Base-by-base conservation (phyloP, 495 filamentous ascomycete species). In the Podospora pseudocomata region DNA sequence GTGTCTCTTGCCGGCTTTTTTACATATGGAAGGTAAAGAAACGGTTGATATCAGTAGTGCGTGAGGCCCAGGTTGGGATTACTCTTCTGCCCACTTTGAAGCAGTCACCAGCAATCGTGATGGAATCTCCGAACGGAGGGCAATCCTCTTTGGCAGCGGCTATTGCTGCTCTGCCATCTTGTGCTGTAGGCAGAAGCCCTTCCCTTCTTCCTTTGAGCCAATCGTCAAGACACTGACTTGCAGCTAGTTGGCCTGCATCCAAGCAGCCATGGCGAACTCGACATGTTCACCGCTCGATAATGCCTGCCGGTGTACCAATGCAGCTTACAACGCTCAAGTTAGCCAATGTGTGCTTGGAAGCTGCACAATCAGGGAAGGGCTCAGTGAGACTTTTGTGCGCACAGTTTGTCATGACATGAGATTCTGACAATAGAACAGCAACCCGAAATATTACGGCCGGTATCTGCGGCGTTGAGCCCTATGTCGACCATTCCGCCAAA, bases 401-500 rank as follows among this genome's bases (percentile, higher is more conserved):
- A 20, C 16, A 23, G 1, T 28, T 4, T 28, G 6, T 15, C 0
- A 11, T 60, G 20, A 15, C 26, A 26, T 1, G 23, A 23, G 23
- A 23, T 60, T 5, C 20, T 57, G 55, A 23, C 20, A n/a, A 7
- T 57, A 5, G 0, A 57, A 57, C 55, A 60, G 58, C 58, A 27
- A 60, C 58, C 23, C 16, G 58, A 15, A 60, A 60, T 28, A 20
- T 60, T 27, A 60, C 58, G 5, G 13, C 58, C 13, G 26, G 13
- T 28, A 27, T 27, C 16, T 60, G 58, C 3, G 26, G 26, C 4
- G 27, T 60, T 27, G 15, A 60, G 15, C 58, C 58, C 0, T 27
- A 60, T 20, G 58, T 60, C 58, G 27, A 60, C 15, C 58, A 60
- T 27, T 60, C 58, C 3, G 58, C 58, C 58, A 60, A 60, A 27